A percentile compares a stretch with the other conserved stretches of the same genome.
Conservation (phyloP, 2,329 filamentous ascomycete species). For the Hypoxylon sp. region DNA sequence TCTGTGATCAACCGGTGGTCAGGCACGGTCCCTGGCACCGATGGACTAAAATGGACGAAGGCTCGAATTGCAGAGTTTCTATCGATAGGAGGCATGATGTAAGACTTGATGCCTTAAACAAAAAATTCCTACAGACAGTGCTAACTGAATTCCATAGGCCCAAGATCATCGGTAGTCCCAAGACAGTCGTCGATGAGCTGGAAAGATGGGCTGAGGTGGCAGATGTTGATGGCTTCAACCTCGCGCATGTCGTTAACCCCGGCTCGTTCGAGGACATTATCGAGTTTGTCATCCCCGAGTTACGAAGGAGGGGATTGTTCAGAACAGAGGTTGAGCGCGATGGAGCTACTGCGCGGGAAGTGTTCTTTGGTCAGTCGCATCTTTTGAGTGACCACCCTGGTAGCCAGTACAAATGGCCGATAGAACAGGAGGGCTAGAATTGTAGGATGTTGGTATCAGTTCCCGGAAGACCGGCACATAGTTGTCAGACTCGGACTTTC, state of each 20-base stretch:
- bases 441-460: not conserved
- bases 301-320: conserved; percentile 58
- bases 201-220: conserved; percentile 47
- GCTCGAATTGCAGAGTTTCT: conserved; percentile 59
- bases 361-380: conserved; percentile 57
- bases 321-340: conserved; percentile 33
- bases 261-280: conserved; percentile 49
- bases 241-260: conserved; percentile 47
- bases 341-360: conserved; percentile 45
- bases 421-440: conserved; percentile 15
- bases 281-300: conserved; percentile 47
- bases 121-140: not conserved
- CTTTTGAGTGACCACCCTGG: conserved; percentile 72
- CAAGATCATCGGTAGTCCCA: conserved; percentile 46
- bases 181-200: conserved; percentile 49
- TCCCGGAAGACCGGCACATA: not conserved
- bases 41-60: conserved; percentile 60
- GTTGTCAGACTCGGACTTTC: conserved; percentile 7
- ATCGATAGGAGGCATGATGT: conserved; percentile 55
- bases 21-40: conserved; percentile 62
- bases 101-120: conserved; percentile 15
- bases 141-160: conserved; percentile 27
- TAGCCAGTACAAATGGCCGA: conserved; percentile 45
- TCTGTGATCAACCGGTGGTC: conserved; percentile 45
- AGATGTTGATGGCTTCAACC: conserved; percentile 49